Evolutionary conservation across 306 rosid genomes (phyloP).

Genomic region (Purshia tridentata): DNA sequence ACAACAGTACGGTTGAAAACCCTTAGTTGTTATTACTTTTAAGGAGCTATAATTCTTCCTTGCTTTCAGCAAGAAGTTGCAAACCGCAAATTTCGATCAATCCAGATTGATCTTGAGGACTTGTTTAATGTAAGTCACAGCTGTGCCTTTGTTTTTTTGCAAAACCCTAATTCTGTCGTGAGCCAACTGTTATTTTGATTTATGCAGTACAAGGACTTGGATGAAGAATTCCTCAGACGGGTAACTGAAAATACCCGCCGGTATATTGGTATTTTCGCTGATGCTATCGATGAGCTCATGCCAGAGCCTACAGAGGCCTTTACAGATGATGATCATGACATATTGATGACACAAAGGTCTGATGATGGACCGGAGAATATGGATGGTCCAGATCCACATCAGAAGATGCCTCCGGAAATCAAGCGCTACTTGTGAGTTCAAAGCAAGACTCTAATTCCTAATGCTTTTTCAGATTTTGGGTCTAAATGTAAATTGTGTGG

Average conservation of each 20-base stretch:
- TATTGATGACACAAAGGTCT: conserved; percentile 90
- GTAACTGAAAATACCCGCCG: conserved; percentile 84
- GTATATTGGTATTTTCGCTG: conserved; percentile 71
- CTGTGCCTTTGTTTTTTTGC: neutral
- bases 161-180: neutral
- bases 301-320: conserved; percentile 84
- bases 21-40: conserved; percentile 8
- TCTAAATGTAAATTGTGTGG: neutral
- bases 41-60: conserved; percentile 14
- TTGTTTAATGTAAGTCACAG: conserved; percentile 48
- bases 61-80: conserved; percentile 82
- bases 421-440: conserved; percentile 78
- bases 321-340: conserved; percentile 89
- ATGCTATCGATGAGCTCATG: conserved; percentile 83
- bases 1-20: neutral
- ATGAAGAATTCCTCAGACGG: conserved; percentile 79
- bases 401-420: conserved; percentile 94
- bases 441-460: neutral
- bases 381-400: conserved; percentile 77
- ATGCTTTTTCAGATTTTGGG: neutral
- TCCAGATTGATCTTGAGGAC: conserved; percentile 84
- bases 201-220: conserved; percentile 68
- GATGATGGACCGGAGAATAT: conserved; percentile 73
- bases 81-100: conserved; percentile 67
- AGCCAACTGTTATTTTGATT: conserved; percentile 5